phyloP scores from a whole-genome alignment of 495 filamentous ascomycete species.

The Staphylotrichum tortipilum region DNA sequence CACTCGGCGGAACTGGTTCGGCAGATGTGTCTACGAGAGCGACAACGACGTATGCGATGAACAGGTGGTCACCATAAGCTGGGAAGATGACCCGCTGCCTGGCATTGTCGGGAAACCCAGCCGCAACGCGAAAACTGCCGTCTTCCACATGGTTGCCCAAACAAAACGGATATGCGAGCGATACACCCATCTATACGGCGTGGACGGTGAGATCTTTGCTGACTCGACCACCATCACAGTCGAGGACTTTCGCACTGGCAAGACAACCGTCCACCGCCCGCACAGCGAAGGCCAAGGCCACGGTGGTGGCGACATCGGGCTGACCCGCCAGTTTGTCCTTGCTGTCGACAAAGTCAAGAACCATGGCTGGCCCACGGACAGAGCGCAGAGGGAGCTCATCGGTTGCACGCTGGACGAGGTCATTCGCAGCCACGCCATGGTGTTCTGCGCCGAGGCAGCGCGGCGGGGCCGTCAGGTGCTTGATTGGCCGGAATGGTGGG shows the following conservation, averaged over 20 bases:
- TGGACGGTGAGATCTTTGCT: conserved; percentile 74
- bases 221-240: conserved; percentile 59
- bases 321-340: conserved; percentile 68
- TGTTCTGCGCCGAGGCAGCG: conserved; percentile 91
- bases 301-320: conserved; percentile 81
- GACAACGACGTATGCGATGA: conserved; percentile 91
- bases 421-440: conserved; percentile 81
- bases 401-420: conserved; percentile 79
- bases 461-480: conserved; percentile 59
- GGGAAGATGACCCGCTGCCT: conserved; percentile 57
- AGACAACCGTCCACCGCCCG: conserved; percentile 45
- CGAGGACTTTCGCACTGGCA: conserved; percentile 52
- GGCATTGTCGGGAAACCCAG: conserved; percentile 9
- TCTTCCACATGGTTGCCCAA: conserved; percentile 88
- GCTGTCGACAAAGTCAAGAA: conserved; percentile 77
- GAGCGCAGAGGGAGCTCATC: conserved; percentile 66
- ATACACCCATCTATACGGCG: conserved; percentile 75
- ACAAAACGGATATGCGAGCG: conserved; percentile 81
- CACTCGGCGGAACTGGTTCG: conserved; percentile 68
- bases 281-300: conserved; percentile 51
- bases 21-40: conserved; percentile 85
- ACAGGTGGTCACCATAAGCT: conserved; percentile 76
- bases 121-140: conserved; percentile 70
- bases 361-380: conserved; percentile 52
- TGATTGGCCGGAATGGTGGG: conserved; percentile 76